A percentile compares a stretch with the other conserved stretches of the same genome.
phyloP scores from a whole-genome alignment of 2,329 filamentous ascomycete genomes.

The Botrytis hyacinthi region DNA sequence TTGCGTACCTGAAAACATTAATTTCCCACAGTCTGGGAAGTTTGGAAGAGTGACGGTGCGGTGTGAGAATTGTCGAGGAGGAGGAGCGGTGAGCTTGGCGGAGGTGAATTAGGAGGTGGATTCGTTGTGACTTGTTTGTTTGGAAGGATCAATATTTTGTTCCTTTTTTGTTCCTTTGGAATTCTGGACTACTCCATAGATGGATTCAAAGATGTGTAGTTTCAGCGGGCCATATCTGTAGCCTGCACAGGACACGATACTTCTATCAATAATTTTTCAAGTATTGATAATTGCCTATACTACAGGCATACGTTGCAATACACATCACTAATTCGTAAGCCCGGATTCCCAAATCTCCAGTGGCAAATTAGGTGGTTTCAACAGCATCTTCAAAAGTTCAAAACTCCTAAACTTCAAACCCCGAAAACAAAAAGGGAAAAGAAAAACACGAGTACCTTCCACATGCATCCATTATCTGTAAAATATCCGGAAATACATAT shows the following conservation, averaged over 20 bases:
- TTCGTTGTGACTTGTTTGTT: not conserved
- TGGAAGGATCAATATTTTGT: not conserved
- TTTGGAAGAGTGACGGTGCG: not conserved
- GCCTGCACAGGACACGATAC: not conserved
- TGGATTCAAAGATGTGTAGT: not conserved
- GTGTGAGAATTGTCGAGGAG: not conserved
- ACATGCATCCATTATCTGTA: not conserved
- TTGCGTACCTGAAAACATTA: not conserved
- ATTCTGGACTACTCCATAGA: not conserved
- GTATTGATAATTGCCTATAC: not conserved
- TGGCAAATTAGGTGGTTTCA: slow-evolving; percentile 12
- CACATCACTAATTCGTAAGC: not conserved
- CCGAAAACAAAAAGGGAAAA: not conserved
- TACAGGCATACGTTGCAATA: not conserved
- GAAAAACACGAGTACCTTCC: not conserved
- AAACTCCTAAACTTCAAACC: not conserved
- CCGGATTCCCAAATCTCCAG: not conserved
- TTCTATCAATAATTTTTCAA: not conserved
- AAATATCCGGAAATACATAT: not conserved
- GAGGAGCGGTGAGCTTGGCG: slow-evolving; percentile 8
- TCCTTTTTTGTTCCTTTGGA: not conserved
- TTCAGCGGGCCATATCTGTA: not conserved
- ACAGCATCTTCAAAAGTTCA: not conserved
- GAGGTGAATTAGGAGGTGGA: not conserved
- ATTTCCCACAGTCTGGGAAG: slow-evolving; percentile 8